Evolutionary conservation across 1,284 basidiomycete genomes (phyloP).

Genomic region (Anthracocystis panici-leucophaei): DNA sequence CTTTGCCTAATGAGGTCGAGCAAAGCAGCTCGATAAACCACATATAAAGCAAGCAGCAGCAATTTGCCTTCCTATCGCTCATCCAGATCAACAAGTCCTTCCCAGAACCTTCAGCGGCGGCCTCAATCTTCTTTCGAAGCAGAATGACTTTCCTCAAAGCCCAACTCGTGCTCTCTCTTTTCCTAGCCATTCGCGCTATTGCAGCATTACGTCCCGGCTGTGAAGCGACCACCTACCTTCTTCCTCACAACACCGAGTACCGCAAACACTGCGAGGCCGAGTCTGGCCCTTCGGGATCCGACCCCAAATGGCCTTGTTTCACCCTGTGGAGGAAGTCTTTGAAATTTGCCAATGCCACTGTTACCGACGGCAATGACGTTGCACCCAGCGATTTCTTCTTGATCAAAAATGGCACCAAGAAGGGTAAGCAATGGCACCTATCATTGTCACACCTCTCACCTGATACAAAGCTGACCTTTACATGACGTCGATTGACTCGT

Average conservation of each 20-base stretch:
- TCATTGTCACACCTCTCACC: background rate
- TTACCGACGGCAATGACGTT: background rate
- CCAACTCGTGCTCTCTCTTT: too few species aligned
- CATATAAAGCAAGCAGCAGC: too few species aligned
- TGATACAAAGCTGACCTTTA: background rate
- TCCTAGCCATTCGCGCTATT: too few species aligned
- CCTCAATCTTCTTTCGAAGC: too few species aligned
- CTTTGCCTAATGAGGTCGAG: too few species aligned
- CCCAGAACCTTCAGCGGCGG: too few species aligned
- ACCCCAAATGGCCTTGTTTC: constrained; percentile 29
- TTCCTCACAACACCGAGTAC: constrained; percentile 19
- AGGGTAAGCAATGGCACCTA: constrained; percentile 4
- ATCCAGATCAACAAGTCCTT: too few species aligned
- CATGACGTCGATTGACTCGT: background rate
- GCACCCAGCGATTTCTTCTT: constrained; percentile 11
- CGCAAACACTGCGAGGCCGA: constrained; percentile 19
- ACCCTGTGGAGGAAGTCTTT: constrained; percentile 6
- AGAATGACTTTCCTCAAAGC: too few species aligned
- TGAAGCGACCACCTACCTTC: background rate
- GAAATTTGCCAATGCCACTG: background rate
- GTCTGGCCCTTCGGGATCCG: background rate
- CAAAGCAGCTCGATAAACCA: too few species aligned
- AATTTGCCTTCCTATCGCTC: too few species aligned
- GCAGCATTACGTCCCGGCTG: background rate
- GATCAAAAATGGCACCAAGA: constrained; percentile 18